A percentile compares a stretch with the other conserved stretches of the same genome.
phyloP scores from a whole-genome alignment of 345 rosid species.

The Microthlaspi erraticum region DNA sequence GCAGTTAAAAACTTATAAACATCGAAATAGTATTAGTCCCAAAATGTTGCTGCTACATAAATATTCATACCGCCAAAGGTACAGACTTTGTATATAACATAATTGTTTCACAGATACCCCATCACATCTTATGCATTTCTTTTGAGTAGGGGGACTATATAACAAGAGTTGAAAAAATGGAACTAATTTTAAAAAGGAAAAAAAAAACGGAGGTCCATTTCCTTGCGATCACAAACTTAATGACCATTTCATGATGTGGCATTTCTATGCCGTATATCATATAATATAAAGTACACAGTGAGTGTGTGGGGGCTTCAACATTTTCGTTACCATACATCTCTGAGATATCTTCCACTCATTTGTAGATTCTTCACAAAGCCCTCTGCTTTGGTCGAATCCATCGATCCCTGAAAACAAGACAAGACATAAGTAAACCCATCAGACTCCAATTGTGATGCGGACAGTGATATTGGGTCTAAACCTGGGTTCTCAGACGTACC shows the following conservation, averaged over 20 bases:
- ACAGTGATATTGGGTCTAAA: too few relatives aligned
- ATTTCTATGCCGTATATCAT: slow-evolving; percentile 38
- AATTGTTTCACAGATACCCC: slow-evolving; percentile 33
- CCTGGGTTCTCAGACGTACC: slow-evolving; percentile 48
- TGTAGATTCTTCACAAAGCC: slow-evolving; percentile 90
- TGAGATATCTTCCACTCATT: slow-evolving; percentile 83
- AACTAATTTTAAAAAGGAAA: slow-evolving; percentile 15
- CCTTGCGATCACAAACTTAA: slow-evolving; percentile 40
- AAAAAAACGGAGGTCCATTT: slow-evolving; percentile 1
- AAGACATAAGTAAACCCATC: background rate
- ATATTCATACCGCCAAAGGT: slow-evolving; percentile 33
- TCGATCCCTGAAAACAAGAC: slow-evolving; percentile 63
- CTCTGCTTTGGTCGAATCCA: slow-evolving; percentile 81
- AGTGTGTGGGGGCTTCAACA: slow-evolving; percentile 20
- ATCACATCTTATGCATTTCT: slow-evolving; percentile 33
- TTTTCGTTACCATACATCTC: slow-evolving; percentile 62
- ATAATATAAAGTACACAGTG: slow-evolving; percentile 34
- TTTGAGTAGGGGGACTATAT: slow-evolving; percentile 13
- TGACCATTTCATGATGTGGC: slow-evolving; percentile 29
- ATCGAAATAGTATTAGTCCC: background rate
- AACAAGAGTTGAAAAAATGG: slow-evolving; percentile 35
- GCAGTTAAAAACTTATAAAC: background rate
- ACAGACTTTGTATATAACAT: slow-evolving; percentile 33
- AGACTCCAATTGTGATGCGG: too few relatives aligned
- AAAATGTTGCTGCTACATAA: slow-evolving; percentile 25